Base-by-base conservation (phyloP, 2,329 filamentous ascomycete genomes). In the Alternaria panax region DNA sequence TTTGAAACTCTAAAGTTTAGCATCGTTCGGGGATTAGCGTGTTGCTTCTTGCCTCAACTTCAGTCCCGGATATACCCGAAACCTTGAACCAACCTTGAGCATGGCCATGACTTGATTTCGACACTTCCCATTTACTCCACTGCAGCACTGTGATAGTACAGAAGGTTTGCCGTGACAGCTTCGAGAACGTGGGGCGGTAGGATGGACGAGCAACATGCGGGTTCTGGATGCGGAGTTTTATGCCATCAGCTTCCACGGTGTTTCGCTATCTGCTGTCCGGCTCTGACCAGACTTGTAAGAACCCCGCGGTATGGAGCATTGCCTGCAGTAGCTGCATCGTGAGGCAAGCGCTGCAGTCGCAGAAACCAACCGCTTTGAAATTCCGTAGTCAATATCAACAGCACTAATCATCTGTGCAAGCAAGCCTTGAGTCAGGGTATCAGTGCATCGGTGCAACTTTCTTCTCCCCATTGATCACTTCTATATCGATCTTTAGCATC, bases 1-100 rank as follows among this genome's bases (percentile, higher is more conserved):
- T 47, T 42, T 71, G 69, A 73, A 73, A 72, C 68, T 65, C 60
- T 60, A 63, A 58, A 58, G 69, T 69, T 71, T 72, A 60, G 60
- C 59, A 58, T 65, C 56, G 47, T 57, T 58, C 28, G 46, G 63
- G 48, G 55, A 18, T 60, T 71, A 66, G 70, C 60, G 67, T 54
- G 36, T 53, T 50, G 54, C 52, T 58, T 57, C 42, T 56, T 22
- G 32, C 40, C 46, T 45, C 24, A 25, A n/a, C 56, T 36, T 38
- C 38, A 59, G 47, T 54, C 27, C 55, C 51, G 62, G 53, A 57
- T 58, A 61, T 68, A 64, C 64, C 63, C 67, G 54, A 57, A 59
- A 57, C 56, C 40, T 45, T 27, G 41, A 24, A 43, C 27, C 52
- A 28, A 20, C 28, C 32, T 43, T 40, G 32, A 45, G 40, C 45